Conservation (phyloP, 345 rosid genomes). For the Pseudoturritis turrita region DNA sequence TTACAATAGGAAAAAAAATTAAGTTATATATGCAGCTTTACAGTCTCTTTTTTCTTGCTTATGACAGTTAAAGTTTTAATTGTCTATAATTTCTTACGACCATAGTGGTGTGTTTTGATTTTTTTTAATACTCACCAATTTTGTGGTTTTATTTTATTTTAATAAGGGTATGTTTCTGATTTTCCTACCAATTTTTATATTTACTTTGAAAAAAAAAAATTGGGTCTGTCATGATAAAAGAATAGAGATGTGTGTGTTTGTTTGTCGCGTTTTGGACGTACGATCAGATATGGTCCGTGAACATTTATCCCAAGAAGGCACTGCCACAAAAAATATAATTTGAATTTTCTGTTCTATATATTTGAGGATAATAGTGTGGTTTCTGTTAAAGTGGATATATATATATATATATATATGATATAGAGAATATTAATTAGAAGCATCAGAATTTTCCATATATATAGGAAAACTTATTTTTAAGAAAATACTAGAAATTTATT, state of each 20-base stretch:
- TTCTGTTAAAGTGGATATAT: background rate
- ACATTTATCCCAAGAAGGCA: conserved; percentile 9
- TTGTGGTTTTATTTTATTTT: background rate
- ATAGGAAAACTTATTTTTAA: background rate
- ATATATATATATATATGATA: background rate
- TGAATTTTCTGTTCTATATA: background rate
- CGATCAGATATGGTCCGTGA: conserved; percentile 24
- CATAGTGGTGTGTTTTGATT: background rate
- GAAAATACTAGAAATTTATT: background rate
- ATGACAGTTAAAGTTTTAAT: background rate
- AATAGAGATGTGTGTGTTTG: background rate
- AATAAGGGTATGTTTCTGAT: background rate
- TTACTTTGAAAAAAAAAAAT: background rate
- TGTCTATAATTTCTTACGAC: too few relatives aligned
- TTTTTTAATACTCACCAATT: background rate
- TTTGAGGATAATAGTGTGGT: background rate
- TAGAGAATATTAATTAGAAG: background rate
- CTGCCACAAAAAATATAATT: conserved; percentile 10
- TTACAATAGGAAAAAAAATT: background rate
- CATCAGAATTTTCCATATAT: background rate
- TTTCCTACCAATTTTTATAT: background rate
- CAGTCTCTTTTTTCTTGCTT: background rate
- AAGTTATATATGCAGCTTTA: background rate
- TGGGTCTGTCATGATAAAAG: background rate
- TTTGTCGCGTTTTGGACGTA: conserved; percentile 21